Base-by-base conservation (phyloP, 495 filamentous ascomycete species). In the Rostrohypoxylon terebratum region DNA sequence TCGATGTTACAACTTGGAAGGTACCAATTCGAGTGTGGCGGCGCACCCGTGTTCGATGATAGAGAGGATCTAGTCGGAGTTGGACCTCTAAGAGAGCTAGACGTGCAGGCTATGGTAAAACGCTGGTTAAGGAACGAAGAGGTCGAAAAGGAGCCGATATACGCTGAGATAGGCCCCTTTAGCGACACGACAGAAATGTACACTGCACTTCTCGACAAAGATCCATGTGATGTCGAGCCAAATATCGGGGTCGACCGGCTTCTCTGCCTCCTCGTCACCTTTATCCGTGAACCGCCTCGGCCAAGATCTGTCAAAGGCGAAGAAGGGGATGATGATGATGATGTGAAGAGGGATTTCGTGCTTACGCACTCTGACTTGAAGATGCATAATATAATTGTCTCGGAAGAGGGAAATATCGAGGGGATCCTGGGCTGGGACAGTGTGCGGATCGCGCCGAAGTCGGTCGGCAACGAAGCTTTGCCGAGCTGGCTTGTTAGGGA, bases 391-490 rank as follows among this genome's bases (percentile, higher is more conserved):
- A 62, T 77, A 11, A 38, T 77, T 36, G 47, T 77, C 10, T 66
- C 61, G 1, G 20, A 77, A 13, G 65, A 77, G 25, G 75, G 75
- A 1, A 21, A 69, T 4, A 50, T 77, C 14, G 62, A 70, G 55
- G 75, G 64, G 3, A 75, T 77, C 13, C 28, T 77, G 0, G 75
- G 72, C 1, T 77, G 75, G 75, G 72, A 77, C 18, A 63, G 58
- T 1, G 69, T 61, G 16, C 53, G 63, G 3, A 28, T 51, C 13
- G 63, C 40, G 18, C 75, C 75, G 18, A 62, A 59, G 44, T 69
- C 68, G 6, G 11, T 70, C 8, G 75, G 75, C 1, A 72, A 72
- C 48, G 75, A 74, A 69, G 45, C 63, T 16, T 40, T 68, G 1
- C 75, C 72, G n/a, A 53, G 58, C 11, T 77, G 75, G 75, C 69